Percentiles rank a stretch among this genome's conserved stretches.
These are phyloP conservation scores for Neonectria punicea DNA, from an alignment of 2,329 filamentous ascomycete species.

Conservation along the genomic window DNA sequence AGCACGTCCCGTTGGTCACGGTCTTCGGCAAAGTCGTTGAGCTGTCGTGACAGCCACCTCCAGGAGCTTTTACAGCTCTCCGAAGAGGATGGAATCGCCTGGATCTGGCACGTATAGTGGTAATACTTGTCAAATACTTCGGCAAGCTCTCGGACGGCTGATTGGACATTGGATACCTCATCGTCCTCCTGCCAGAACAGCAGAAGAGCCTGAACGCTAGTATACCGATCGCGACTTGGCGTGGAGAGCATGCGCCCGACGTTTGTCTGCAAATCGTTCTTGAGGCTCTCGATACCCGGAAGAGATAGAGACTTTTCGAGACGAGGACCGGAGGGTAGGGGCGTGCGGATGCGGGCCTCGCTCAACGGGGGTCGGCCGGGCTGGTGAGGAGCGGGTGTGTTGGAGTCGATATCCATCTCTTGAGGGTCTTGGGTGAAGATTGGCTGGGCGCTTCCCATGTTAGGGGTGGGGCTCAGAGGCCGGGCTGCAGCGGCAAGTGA, in stretches of 20 bases:
- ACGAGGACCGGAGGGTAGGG: conserved; percentile 66
- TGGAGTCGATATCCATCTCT: conserved; percentile 66
- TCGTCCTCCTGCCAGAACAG: conserved; percentile 67
- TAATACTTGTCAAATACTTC: conserved; percentile 64
- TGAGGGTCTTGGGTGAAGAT: conserved; percentile 59
- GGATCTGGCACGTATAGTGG: conserved; percentile 59
- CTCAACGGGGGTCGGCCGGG: conserved; percentile 53
- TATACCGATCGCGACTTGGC: conserved; percentile 63
- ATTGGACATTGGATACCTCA: conserved; percentile 52
- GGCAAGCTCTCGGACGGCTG: conserved; percentile 59
- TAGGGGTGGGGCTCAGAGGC: conserved; percentile 59
- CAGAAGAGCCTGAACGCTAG: conserved; percentile 62
- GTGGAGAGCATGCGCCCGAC: conserved; percentile 62
- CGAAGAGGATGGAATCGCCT: conserved; percentile 60
- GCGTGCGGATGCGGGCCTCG: conserved; percentile 64
- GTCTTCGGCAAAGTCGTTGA: conserved; percentile 64
- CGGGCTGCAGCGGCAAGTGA: conserved; percentile 53
- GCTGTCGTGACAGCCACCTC: conserved; percentile 63
- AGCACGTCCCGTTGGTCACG: conserved; percentile 65
- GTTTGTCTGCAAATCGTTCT: conserved; percentile 63
- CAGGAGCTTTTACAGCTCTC: conserved; percentile 61
- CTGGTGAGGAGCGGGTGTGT: conserved; percentile 45
- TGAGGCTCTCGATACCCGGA: conserved; percentile 62
- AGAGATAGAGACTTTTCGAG: conserved; percentile 61
- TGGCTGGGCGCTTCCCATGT: conserved; percentile 48